Base-by-base conservation (phyloP, 2,329 filamentous ascomycete species). In the Conoideocrella luteorostrata region DNA sequence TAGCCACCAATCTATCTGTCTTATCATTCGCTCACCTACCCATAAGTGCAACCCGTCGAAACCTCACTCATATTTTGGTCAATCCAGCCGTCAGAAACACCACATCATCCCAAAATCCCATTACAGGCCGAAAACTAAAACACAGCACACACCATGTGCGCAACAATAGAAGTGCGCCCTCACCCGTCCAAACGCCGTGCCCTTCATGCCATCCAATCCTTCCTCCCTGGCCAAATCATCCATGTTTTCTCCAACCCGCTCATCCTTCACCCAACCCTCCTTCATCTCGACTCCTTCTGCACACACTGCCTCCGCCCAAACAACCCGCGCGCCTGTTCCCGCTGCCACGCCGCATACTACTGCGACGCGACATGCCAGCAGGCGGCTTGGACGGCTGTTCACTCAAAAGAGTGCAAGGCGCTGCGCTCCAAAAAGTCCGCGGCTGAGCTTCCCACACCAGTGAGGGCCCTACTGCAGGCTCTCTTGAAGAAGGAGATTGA, bases 391-490 rank as follows among this genome's bases (percentile, higher is more conserved):
- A 58, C 58, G 7, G 56, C 58, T 2, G 63, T 68, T 32, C 79
- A 83, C 61, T 67, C 69, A 52, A 60, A 60, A 36, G 79, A 83
- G 62, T 83, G 79, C 64, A 66, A 63, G 38, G 65, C 72, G 17
- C 62, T 70, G 17, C 57, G 55, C 36, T 55, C 57, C 35, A 55
- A 61, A 6, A 52, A 42, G 10, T 24, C 21, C 43, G 57, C 48
- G 49, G 52, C 47, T 36, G 48, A 52, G 51, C 44, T 80, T 44
- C 79, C 78, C 1, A 80, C 78, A 1, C 69, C 74, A 0, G 72
- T 78, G 20, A 65, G 78, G 23, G 74, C 73, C 2, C 60, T 78
- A 12, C 56, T 80, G 35, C 74, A 76, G 57, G 60, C 74, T 4
- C 58, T 81, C 38, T 48, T 77, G 32, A 62, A 64, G 47, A 51